phyloP scores from a whole-genome alignment of 192 early-diverging fungal species.

The Mortierella hygrophila region DNA sequence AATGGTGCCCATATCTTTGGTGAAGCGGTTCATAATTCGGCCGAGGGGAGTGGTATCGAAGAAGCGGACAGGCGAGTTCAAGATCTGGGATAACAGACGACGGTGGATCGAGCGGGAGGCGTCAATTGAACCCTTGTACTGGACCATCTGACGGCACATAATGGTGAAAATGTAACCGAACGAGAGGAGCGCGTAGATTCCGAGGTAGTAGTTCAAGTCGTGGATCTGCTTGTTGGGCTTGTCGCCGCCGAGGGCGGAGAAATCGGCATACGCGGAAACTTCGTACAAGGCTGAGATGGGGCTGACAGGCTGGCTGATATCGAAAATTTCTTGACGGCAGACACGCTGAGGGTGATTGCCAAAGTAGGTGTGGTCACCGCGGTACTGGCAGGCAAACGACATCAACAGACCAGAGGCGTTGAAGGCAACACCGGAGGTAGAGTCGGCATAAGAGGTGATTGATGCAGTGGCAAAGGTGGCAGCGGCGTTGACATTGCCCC shows the following conservation, averaged over 20 bases:
- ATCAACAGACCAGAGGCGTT: slow-evolving; percentile 44
- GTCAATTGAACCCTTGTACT: slow-evolving; percentile 63
- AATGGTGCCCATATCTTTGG: slow-evolving; percentile 72
- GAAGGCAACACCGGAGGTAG: slow-evolving; percentile 24
- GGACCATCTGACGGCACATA: slow-evolving; percentile 55
- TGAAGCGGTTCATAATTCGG: slow-evolving; percentile 83
- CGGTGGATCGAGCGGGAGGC: slow-evolving; percentile 73
- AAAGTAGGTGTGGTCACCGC: slow-evolving; percentile 51
- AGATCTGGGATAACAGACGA: slow-evolving; percentile 64
- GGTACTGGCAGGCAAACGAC: slow-evolving; percentile 56
- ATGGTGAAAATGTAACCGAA: slow-evolving; percentile 44
- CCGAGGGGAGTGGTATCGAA: slow-evolving; percentile 83
- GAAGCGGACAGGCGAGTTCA: slow-evolving; percentile 57
- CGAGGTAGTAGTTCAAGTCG: slow-evolving; percentile 69
- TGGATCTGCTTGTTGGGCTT: slow-evolving; percentile 16
- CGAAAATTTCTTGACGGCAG: slow-evolving; percentile 50
- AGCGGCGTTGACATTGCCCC: neutral
- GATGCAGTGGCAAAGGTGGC: slow-evolving; percentile 29
- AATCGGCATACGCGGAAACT: neutral
- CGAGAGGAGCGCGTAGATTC: slow-evolving; percentile 69
- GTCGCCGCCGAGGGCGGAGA: slow-evolving; percentile 24
- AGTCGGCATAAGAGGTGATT: slow-evolving; percentile 22
- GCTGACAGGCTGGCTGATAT: slow-evolving; percentile 45
- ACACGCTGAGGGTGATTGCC: slow-evolving; percentile 38
- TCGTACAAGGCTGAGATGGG: slow-evolving; percentile 40